phyloP scores from a whole-genome alignment of 176 grass and related monocot species.

The Carex myosuroides region DNA sequence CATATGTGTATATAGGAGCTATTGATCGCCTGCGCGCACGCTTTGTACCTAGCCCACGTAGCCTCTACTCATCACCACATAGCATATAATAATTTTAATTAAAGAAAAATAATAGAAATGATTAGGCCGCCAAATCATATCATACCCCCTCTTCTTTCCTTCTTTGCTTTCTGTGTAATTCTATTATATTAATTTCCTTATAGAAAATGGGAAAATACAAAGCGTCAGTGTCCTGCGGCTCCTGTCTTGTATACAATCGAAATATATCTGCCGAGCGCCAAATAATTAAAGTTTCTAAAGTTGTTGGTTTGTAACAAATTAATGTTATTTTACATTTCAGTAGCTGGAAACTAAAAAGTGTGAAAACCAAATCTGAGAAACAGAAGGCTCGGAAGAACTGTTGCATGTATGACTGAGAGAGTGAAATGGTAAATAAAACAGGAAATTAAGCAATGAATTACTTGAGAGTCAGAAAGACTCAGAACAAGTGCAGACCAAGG shows the following conservation, averaged over 20 bases:
- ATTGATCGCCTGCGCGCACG: constrained; percentile 21
- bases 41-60: constrained; percentile 16
- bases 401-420: background rate
- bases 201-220: background rate
- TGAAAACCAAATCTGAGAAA: background rate
- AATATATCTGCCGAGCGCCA: no score
- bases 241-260: no score
- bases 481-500: constrained; percentile 1
- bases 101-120: background rate
- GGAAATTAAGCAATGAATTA: constrained; percentile 5
- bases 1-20: background rate
- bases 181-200: no score
- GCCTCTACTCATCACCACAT: background rate
- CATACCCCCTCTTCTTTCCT: background rate
- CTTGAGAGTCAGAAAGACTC: constrained; percentile 3
- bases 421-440: constrained; percentile 11
- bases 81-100: background rate
- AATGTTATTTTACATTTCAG: background rate
- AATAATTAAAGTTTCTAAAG: background rate
- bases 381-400: background rate
- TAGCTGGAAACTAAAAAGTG: background rate
- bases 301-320: background rate
- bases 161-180: background rate
- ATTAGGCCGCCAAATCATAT: background rate
- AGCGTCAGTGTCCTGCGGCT: background rate